Base-by-base conservation (phyloP, 176 grass and related monocot genomes). In the Oryza coarctata region DNA sequence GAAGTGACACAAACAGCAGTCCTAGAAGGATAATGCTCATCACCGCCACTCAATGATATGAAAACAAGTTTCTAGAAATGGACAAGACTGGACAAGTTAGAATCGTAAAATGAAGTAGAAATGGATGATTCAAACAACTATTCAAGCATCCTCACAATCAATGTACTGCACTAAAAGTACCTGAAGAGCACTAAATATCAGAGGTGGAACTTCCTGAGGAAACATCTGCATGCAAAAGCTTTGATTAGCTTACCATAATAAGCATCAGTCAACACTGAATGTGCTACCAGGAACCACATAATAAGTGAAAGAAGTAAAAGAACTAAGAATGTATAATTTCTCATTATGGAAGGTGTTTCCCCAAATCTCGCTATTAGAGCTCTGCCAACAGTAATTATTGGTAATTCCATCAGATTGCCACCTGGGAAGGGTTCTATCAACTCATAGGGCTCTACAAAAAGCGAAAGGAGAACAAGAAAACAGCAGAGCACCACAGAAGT, bases 181-280 rank as follows among this genome's bases (percentile, higher is more conserved):
- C 89, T 91, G 86, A 87, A 91, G 77, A 77, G 85, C 77, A 81
- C 70, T 57, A 63, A 32, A 55, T 60, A 91, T 85, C 85, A 91
- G 68, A 41, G 89, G 65, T 50, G 86, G 89, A 28, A 70, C 86
- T 75, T 91, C 86, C 30, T 68, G 15, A 74, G 89, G 89, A 82
- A 85, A 88, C 41, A 77, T 81, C 89, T 91, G 60, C 77, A 91
- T 71, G 68, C 61, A 75, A 52, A 49, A 87, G 78, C 58, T 78
- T 63, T 27, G 60, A 75, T 90, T 70, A 75, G 31, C 12, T 40
- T 78, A 32, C 20, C 23, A 65, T 79, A 47, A 83, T 43, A 40
- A 83, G 63, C 8, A 73, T 41, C 9, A 61, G 17, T 0, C 35
- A 62, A 30, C 13, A 82, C 61, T 12, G 12, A 33, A 49, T 11